Base-by-base conservation (phyloP, 306 rosid species). In the Datisca glomerata region DNA sequence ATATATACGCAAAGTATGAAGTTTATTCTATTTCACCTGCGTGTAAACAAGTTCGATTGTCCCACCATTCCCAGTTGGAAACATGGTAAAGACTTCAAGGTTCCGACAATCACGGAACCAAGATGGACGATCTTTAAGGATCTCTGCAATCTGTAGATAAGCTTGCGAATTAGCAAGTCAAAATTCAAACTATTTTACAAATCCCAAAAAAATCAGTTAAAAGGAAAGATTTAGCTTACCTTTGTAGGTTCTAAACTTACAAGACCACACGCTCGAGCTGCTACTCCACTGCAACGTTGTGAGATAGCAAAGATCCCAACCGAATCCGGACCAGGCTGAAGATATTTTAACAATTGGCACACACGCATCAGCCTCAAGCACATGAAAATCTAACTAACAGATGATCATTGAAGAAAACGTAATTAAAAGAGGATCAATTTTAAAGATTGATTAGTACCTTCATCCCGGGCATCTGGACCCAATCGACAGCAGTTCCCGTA, bases 391-490 rank as follows among this genome's bases (percentile, higher is more conserved):
- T n/a, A n/a, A n/a, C n/a, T n/a, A n/a, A n/a, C n/a, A n/a, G n/a
- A n/a, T n/a, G n/a, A n/a, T n/a, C n/a, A n/a, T n/a, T n/a, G n/a
- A n/a, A n/a, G n/a, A n/a, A n/a, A n/a, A n/a, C n/a, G n/a, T n/a
- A n/a, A n/a, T n/a, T n/a, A n/a, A n/a, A n/a, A n/a, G n/a, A n/a
- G n/a, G n/a, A n/a, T n/a, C n/a, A n/a, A n/a, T n/a, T n/a, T n/a
- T n/a, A n/a, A n/a, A n/a, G n/a, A n/a, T n/a, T n/a, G n/a, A 31
- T 2, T 8, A 28, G 52, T 40, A 89, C 97, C 97, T 89, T 89
- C 97, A 89, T 89, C 95, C 97, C 97, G 77, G 97, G 91, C 97
- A 89, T 77, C 97, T 89, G 97, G 93, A 89, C 91, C 97, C 97
- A 89, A 80, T 89, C 95, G 52, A 89, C 93, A 83, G 97, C 95